Evolutionary conservation across 306 rosid species (phyloP).

Genomic region (Inga laurina): DNA sequence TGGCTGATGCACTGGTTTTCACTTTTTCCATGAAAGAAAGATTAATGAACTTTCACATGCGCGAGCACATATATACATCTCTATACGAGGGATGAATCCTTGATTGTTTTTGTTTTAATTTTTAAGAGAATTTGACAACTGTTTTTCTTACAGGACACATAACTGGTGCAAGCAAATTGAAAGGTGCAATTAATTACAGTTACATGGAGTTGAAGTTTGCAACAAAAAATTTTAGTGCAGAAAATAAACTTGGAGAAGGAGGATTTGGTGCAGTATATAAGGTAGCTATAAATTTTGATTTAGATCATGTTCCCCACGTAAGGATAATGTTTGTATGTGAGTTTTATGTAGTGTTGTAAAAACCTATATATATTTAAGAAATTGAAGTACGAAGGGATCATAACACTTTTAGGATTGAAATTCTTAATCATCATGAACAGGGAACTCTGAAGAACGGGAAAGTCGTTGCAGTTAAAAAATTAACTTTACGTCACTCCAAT

Average conservation of each 20-base stretch:
- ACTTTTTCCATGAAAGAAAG: background rate
- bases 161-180: background rate
- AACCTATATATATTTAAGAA: background rate
- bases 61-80: too few relatives aligned
- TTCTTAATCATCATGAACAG: background rate
- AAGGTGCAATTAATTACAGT: background rate
- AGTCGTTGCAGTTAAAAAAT: background rate
- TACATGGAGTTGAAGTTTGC: background rate
- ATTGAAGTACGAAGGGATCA: background rate
- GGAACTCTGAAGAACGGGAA: background rate
- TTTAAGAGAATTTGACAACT: background rate
- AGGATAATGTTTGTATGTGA: background rate
- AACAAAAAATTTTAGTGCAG: background rate
- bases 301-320: background rate
- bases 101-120: background rate
- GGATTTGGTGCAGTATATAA: background rate
- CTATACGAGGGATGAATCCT: background rate
- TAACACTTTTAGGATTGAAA: background rate
- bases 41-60: background rate
- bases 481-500: background rate
- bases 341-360: background rate
- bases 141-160: background rate
- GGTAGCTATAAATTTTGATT: background rate
- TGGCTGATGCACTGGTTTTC: background rate
- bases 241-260: background rate